Evolutionary conservation across 2,329 filamentous ascomycete species (phyloP).

Genomic region (Alternaria rosae): DNA sequence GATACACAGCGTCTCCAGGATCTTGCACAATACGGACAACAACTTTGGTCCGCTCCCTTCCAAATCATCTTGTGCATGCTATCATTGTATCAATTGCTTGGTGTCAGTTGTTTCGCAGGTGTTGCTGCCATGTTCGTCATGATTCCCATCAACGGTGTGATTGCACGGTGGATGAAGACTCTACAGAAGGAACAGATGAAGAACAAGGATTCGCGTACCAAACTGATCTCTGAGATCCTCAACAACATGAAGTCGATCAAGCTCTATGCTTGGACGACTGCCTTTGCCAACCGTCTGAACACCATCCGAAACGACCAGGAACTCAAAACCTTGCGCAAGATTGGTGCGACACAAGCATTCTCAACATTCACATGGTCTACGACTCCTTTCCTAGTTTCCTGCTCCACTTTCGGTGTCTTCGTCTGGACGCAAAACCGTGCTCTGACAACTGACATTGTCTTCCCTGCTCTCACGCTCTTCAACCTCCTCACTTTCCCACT

Average conservation of each 20-base stretch:
- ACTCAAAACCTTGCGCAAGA: slow-evolving; percentile 92
- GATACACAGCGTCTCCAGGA: slow-evolving; percentile 96
- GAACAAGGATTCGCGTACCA: slow-evolving; percentile 94
- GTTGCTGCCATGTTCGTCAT: slow-evolving; percentile 95
- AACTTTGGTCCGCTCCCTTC: slow-evolving; percentile 95
- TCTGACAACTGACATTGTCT: slow-evolving; percentile 92
- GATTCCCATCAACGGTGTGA: slow-evolving; percentile 94
- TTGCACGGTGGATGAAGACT: slow-evolving; percentile 91
- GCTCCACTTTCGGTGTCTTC: slow-evolving; percentile 93
- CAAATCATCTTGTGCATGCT: slow-evolving; percentile 96
- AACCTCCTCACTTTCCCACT: slow-evolving; percentile 96
- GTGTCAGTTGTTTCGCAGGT: slow-evolving; percentile 93
- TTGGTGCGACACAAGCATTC: slow-evolving; percentile 90
- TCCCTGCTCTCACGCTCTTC: slow-evolving; percentile 91
- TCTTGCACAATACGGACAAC: slow-evolving; percentile 92
- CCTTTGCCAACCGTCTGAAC: slow-evolving; percentile 97
- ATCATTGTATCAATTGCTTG: slow-evolving; percentile 93
- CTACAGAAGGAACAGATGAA: slow-evolving; percentile 98
- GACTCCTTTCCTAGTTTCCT: slow-evolving; percentile 96
- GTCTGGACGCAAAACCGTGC: slow-evolving; percentile 83
- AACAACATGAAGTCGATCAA: slow-evolving; percentile 99
- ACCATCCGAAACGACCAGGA: slow-evolving; percentile 95
- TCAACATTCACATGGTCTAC: slow-evolving; percentile 99
- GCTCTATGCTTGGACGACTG: slow-evolving; percentile 94
- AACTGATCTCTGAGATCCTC: slow-evolving; percentile 94